phyloP scores from a whole-genome alignment of 1,139 yeast genomes.

The Casaregolazyma lundiana region DNA sequence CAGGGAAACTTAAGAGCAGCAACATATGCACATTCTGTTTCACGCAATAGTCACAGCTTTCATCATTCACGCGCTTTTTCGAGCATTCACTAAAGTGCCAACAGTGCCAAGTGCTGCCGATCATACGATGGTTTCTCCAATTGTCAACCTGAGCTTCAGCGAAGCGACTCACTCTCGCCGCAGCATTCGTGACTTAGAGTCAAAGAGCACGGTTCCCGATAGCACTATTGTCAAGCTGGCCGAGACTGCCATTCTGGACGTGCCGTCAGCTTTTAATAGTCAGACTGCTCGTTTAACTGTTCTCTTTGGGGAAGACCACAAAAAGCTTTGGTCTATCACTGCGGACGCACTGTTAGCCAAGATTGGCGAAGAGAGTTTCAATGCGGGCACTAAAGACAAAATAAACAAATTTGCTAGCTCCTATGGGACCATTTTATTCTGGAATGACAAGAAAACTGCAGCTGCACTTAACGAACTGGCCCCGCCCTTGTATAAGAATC shows the following conservation, averaged over 20 bases:
- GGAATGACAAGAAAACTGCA: conserved; percentile 38
- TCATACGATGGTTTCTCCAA: no score
- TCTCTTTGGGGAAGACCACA: conserved; percentile 40
- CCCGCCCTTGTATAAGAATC: conserved; percentile 39
- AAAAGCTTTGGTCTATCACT: conserved; percentile 38
- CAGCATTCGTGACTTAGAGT: neutral
- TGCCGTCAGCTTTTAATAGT: conserved; percentile 46
- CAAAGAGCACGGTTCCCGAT: neutral
- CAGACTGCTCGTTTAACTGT: conserved; percentile 43
- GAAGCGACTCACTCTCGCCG: neutral
- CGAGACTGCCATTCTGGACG: conserved; percentile 19
- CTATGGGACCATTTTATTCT: conserved; percentile 44
- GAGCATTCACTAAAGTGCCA: neutral
- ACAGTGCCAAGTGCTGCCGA: neutral
- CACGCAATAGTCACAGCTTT: neutral
- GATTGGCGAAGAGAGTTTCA: conserved; percentile 30
- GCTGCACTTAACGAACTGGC: conserved; percentile 35
- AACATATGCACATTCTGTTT: neutral
- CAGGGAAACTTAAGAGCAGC: neutral
- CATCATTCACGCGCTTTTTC: neutral
- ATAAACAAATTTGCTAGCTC: conserved; percentile 38
- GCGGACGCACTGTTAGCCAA: conserved; percentile 20
- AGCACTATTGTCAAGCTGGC: neutral
- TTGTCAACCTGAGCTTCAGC: neutral
- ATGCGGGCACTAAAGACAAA: conserved; percentile 37